phyloP scores from a whole-genome alignment of 257 asterid species.

The Cinchona pubescens region DNA sequence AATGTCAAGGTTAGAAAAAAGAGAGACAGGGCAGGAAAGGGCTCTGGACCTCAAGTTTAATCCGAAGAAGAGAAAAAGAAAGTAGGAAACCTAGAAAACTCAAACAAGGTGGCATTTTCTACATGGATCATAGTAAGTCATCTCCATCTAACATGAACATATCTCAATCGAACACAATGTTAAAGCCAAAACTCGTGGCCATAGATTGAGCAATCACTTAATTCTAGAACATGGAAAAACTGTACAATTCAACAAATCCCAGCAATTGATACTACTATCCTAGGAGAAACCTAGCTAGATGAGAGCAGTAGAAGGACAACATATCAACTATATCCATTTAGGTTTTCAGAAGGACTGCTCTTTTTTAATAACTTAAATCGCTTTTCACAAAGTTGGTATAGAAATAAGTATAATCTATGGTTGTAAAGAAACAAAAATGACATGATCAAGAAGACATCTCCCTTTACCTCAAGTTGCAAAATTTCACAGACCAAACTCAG shows the following conservation, averaged over 20 bases:
- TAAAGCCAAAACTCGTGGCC: background rate
- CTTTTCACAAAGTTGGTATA: background rate
- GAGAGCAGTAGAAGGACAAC: background rate
- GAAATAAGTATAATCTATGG: background rate
- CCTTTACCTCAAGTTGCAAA: constrained; percentile 82
- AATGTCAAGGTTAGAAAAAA: background rate
- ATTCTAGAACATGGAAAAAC: background rate
- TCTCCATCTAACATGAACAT: background rate
- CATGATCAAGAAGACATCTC: background rate
- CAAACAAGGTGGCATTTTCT: no score
- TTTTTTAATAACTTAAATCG: background rate
- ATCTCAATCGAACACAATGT: background rate
- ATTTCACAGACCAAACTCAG: constrained; percentile 83
- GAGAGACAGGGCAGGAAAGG: background rate
- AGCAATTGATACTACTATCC: background rate
- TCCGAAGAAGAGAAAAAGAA: no score
- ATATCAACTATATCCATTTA: no score
- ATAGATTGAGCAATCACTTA: background rate
- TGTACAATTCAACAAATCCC: background rate
- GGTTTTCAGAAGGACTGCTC: background rate
- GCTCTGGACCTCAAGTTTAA: background rate
- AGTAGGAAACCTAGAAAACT: background rate
- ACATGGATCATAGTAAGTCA: background rate
- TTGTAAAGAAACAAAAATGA: background rate
- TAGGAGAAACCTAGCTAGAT: background rate